phyloP scores from a whole-genome alignment of 23 red algal species.

The Gracilaria vermiculophylla region DNA sequence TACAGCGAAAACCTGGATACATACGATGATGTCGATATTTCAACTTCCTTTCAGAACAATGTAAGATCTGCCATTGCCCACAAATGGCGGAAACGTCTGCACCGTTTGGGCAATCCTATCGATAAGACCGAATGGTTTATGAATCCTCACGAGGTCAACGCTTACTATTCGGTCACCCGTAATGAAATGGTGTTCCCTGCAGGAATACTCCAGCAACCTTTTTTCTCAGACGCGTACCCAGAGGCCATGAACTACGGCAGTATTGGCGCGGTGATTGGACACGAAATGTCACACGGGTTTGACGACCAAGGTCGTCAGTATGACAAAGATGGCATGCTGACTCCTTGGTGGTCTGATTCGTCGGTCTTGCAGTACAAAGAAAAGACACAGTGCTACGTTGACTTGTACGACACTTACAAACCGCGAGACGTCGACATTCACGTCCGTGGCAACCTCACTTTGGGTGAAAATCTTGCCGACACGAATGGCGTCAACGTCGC shows the following conservation, averaged over 20 bases:
- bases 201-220: slow-evolving; percentile 80
- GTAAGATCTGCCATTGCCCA: slow-evolving; percentile 37
- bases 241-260: slow-evolving; percentile 92
- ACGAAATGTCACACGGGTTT: slow-evolving; percentile 93
- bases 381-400: slow-evolving; percentile 64
- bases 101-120: slow-evolving; percentile 60
- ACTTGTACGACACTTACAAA: slow-evolving; percentile 65
- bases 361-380: slow-evolving; percentile 47
- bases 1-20: slow-evolving; percentile 70
- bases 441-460: slow-evolving; percentile 75
- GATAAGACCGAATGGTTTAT: slow-evolving; percentile 86
- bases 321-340: slow-evolving; percentile 49
- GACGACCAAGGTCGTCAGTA: slow-evolving; percentile 74
- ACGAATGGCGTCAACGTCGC: slow-evolving; percentile 75
- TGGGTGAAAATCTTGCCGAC: slow-evolving; percentile 77
- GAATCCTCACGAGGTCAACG: slow-evolving; percentile 89
- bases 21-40: slow-evolving; percentile 72
- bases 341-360: slow-evolving; percentile 46
- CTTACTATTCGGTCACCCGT: slow-evolving; percentile 79
- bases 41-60: slow-evolving; percentile 43
- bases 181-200: slow-evolving; percentile 95
- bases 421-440: slow-evolving; percentile 48
- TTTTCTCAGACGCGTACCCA: slow-evolving; percentile 82
- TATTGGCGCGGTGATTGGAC: slow-evolving; percentile 86
- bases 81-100: slow-evolving; percentile 31